A percentile compares a stretch with the other conserved stretches of the same genome.
Conservation (phyloP, 768 basidiomycete genomes). For the Rhodocollybia butyracea region DNA sequence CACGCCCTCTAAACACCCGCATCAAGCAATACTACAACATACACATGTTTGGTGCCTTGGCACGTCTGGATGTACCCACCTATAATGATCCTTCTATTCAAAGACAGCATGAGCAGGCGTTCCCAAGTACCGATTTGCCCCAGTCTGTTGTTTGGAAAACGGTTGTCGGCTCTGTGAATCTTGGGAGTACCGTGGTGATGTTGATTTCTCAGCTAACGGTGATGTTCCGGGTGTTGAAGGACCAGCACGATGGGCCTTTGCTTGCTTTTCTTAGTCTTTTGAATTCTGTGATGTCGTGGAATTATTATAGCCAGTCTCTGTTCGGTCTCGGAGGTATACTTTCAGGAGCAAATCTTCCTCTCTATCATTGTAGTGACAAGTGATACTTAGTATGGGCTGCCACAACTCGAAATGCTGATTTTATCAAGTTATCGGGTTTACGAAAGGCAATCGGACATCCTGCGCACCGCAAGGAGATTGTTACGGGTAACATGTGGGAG, state of each 20-base stretch:
- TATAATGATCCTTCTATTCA: constrained; percentile 67
- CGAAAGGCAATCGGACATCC: constrained; percentile 51
- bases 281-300: constrained; percentile 39
- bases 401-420: constrained; percentile 61
- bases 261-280: constrained; percentile 56
- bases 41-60: constrained; percentile 64
- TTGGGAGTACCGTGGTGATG: not conserved
- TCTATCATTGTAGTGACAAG: not conserved
- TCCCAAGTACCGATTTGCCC: constrained; percentile 38
- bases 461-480: constrained; percentile 70
- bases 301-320: not conserved
- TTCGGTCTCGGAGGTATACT: not conserved
- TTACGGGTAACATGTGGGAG: constrained; percentile 58
- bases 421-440: constrained; percentile 61
- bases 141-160: constrained; percentile 61
- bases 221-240: constrained; percentile 50
- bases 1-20: constrained; percentile 50
- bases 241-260: constrained; percentile 62
- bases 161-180: constrained; percentile 37
- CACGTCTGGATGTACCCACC: constrained; percentile 73
- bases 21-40: constrained; percentile 62
- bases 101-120: constrained; percentile 56
- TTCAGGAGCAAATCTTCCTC: constrained; percentile 15
- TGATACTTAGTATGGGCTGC: constrained; percentile 57
- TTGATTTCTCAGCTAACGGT: constrained; percentile 60